Evolutionary conservation across 352 stramenopile genomes (phyloP).

Genomic region (Phytophthora litchii): DNA sequence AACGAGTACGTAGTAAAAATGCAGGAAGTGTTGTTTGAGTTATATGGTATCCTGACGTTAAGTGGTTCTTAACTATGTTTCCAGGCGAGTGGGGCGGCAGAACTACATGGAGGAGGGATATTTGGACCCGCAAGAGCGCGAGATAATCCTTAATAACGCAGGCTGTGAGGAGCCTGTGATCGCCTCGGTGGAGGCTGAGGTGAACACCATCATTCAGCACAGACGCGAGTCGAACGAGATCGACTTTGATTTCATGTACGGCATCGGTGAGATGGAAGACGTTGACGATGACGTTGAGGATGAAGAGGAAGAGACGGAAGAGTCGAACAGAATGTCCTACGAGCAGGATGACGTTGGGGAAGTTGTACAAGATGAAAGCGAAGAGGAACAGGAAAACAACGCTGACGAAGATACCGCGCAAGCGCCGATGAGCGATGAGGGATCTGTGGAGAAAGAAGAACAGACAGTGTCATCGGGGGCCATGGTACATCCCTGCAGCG

Average conservation of each 20-base stretch:
- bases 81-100: conserved; percentile 64
- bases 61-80: conserved; percentile 1
- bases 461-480: conserved; percentile 13
- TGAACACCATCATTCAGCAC: conserved; percentile 85
- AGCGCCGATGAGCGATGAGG: conserved; percentile 17
- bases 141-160: conserved; percentile 76
- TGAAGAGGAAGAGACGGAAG: conserved; percentile 35
- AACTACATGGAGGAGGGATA: conserved; percentile 90
- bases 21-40: background rate
- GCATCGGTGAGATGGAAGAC: conserved; percentile 46
- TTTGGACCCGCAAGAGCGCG: conserved; percentile 76
- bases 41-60: conserved; percentile 9
- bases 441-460: conserved; percentile 19
- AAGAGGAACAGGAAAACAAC: conserved; percentile 28
- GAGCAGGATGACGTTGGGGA: conserved; percentile 24
- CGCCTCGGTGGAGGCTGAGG: conserved; percentile 74
- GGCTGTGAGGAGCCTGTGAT: conserved; percentile 78
- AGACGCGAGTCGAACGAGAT: conserved; percentile 85
- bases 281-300: conserved; percentile 39
- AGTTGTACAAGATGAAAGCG: conserved; percentile 21
- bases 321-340: conserved; percentile 24
- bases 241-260: conserved; percentile 83
- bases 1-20: conserved; percentile 53
- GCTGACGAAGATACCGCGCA: conserved; percentile 10
- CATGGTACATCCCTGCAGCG: conserved; percentile 21